Evolutionary conservation across 371 early-diverging fungal species (phyloP), one percentile per base, ranked within the genome.

Genomic region (Mortierella sp.): DNA sequence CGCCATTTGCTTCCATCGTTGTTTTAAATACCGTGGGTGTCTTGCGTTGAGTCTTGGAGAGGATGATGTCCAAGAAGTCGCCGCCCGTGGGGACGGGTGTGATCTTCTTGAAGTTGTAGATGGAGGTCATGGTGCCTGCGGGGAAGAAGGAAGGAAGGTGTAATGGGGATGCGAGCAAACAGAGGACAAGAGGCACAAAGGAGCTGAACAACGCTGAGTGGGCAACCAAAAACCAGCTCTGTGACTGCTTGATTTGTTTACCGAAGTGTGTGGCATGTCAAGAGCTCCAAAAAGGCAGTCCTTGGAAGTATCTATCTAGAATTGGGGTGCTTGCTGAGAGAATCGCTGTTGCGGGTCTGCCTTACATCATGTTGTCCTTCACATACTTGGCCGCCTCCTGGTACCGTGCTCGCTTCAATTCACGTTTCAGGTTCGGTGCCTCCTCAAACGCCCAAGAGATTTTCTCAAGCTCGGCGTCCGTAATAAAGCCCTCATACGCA

Each of bases 31-130:
- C 99, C 21, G 99, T 99, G 16, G 99, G 99, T 28, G 99, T 99
- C 93, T 99, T 99, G 90, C 99, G 95, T 91, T 99, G 99, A 19
- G 99, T 99, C 94, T 99, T 99, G 76, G 97, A 97, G 82, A 99
- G 93, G 80, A 99, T 96, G 84, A 99, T 99, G 93, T 99, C 99
- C 90, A 99, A 93, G 89, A 99, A 97, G 89, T 99, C 99, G 71
- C 89, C 91, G 42, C 96, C 93, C 76, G 96, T 94, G 21, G 99
- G 99, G 42, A 99, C 99, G 70, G 97, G 96, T 89, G 95, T 96
- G 83, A 99, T 99, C 90, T 95, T 95, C 90, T 99, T 99, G 92
- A 99, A 99, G 91, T 99, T 99, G 91, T 99, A 99, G 75, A 95
- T 89, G 42, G 93, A 92, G 55, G 86, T 84, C 86, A 84, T 90